These are phyloP conservation scores for Macrophomina pseudophaseolina DNA, from an alignment of 2,329 filamentous ascomycete species.

Conservation along the genomic window DNA sequence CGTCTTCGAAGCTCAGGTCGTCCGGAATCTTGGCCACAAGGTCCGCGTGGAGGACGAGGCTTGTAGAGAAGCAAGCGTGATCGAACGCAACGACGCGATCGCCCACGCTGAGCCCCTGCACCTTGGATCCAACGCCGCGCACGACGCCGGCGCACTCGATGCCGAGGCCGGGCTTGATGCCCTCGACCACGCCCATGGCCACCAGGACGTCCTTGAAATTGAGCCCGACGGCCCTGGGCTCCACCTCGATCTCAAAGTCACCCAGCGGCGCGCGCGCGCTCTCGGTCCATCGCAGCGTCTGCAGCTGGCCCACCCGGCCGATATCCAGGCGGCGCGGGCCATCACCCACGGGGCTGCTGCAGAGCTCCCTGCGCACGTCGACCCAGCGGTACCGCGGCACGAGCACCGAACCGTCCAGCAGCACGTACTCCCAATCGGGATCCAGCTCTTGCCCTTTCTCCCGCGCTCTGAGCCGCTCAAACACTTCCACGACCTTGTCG, in stretches of 20 bases:
- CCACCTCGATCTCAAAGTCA: slow-evolving; percentile 32
- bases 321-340: slow-evolving; percentile 26
- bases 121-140: slow-evolving; percentile 32
- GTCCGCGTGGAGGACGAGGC: slow-evolving; percentile 13
- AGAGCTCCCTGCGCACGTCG: slow-evolving; percentile 28
- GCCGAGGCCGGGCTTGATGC: slow-evolving; percentile 28
- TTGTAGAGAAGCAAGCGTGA: slow-evolving; percentile 11
- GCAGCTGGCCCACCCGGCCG: slow-evolving; percentile 31
- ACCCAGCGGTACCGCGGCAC: slow-evolving; percentile 34
- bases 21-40: slow-evolving; percentile 35
- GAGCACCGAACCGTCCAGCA: slow-evolving; percentile 33
- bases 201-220: slow-evolving; percentile 33
- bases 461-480: slow-evolving; percentile 25
- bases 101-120: slow-evolving; percentile 27
- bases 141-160: slow-evolving; percentile 28
- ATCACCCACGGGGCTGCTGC: not conserved
- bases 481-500: slow-evolving; percentile 12
- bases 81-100: slow-evolving; percentile 31
- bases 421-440: slow-evolving; percentile 39
- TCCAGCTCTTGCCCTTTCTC: slow-evolving; percentile 15
- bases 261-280: not conserved
- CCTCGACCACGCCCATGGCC: slow-evolving; percentile 36
- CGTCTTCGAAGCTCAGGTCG: slow-evolving; percentile 35
- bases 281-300: slow-evolving; percentile 33
- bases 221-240: slow-evolving; percentile 30